Evolutionary conservation across 1,284 basidiomycete species (phyloP).

Genomic region (Inonotus obliquus): DNA sequence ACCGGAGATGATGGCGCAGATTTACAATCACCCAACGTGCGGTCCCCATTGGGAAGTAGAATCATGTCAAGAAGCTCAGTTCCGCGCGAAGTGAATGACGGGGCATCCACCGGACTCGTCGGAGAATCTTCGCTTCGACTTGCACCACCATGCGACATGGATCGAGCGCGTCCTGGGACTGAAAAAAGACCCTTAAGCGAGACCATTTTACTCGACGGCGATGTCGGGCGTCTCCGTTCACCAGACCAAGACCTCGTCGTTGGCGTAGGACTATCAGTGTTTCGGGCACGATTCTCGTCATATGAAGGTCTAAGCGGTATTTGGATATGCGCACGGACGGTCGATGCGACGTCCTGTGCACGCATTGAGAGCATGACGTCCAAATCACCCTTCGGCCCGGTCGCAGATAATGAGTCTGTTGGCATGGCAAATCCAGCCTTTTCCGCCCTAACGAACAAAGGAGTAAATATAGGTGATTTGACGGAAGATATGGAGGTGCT

Average conservation of each 20-base stretch:
- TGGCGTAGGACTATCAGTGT: slow-evolving; percentile 12
- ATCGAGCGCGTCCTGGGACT: slow-evolving; percentile 32
- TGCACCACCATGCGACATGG: slow-evolving; percentile 41
- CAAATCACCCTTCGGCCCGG: slow-evolving; percentile 68
- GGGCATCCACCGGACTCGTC: slow-evolving; percentile 11
- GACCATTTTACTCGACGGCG: slow-evolving; percentile 34
- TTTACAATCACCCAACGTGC: slow-evolving; percentile 27
- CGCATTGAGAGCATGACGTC: slow-evolving; percentile 80
- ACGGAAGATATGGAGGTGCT: neutral
- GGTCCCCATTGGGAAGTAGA: slow-evolving; percentile 33
- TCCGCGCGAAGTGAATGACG: slow-evolving; percentile 44
- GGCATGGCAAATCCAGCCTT: slow-evolving; percentile 58
- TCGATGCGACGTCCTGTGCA: slow-evolving; percentile 48
- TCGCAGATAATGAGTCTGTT: slow-evolving; percentile 35
- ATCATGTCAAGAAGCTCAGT: slow-evolving; percentile 50
- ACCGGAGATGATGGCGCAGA: slow-evolving; percentile 22
- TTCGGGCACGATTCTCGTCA: slow-evolving; percentile 3
- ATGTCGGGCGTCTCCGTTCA: slow-evolving; percentile 26
- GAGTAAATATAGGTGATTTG: neutral
- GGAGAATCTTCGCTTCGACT: slow-evolving; percentile 25
- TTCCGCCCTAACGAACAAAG: slow-evolving; percentile 42
- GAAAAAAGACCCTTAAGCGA: slow-evolving; percentile 58
- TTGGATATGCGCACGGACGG: slow-evolving; percentile 28
- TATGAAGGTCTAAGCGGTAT: slow-evolving; percentile 4
- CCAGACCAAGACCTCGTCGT: slow-evolving; percentile 15